Conservation (phyloP, 108 stramenopile genomes). For the Cyclotella sp. region DNA sequence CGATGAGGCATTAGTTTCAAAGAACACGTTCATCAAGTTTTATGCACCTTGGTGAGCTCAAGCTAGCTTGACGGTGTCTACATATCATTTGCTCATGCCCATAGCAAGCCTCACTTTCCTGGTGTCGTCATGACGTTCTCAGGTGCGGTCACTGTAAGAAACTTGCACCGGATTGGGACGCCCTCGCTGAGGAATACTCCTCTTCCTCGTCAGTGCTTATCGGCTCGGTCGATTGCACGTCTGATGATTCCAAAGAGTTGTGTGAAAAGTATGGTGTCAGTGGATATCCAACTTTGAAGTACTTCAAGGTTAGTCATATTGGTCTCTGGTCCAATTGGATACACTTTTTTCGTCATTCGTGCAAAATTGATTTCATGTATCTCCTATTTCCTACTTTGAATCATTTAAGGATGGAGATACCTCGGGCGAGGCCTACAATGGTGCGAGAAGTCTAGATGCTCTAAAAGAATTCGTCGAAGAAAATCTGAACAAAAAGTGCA, state of each 20-base stretch:
- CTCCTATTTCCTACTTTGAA: constrained; percentile 51
- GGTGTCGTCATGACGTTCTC: neutral
- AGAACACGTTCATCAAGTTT: constrained; percentile 52
- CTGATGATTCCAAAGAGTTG: constrained; percentile 53
- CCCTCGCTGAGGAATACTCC: constrained; percentile 71
- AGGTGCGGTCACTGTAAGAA: constrained; percentile 79
- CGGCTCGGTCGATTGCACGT: constrained; percentile 74
- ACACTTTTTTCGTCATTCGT: constrained; percentile 2
- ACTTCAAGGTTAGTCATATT: constrained; percentile 4
- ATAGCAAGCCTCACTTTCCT: neutral
- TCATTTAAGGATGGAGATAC: constrained; percentile 56
- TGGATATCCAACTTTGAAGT: constrained; percentile 55
- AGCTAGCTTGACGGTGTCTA: neutral
- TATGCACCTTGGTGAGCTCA: constrained; percentile 40
- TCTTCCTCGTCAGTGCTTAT: constrained; percentile 73
- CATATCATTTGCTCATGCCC: neutral
- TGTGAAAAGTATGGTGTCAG: constrained; percentile 60
- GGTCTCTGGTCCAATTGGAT: too few species aligned
- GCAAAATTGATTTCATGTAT: neutral
- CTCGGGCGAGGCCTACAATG: constrained; percentile 63
- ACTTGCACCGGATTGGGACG: constrained; percentile 76
- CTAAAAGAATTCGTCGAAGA: constrained; percentile 63
- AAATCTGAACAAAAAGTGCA: constrained; percentile 67
- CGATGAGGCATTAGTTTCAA: constrained; percentile 33
- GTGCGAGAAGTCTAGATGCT: constrained; percentile 65